Evolutionary conservation across 768 basidiomycete genomes (phyloP), one percentile per base, ranked within the genome.

Genomic region (Mycena indigotica): DNA sequence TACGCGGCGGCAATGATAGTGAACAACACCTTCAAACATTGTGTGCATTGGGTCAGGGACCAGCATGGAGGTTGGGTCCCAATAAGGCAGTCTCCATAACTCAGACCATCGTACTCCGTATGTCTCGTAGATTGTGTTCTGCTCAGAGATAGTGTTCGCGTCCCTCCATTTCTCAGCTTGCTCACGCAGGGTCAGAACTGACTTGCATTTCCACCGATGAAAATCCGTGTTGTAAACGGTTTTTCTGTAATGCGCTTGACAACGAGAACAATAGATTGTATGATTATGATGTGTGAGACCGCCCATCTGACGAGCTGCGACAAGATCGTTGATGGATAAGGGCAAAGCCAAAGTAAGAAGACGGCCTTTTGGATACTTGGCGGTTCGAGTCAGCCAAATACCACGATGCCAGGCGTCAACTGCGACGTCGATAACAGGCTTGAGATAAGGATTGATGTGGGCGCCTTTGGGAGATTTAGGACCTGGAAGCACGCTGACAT

Each of bases 41-140:
- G 59, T 64, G 53, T 74, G 73, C 72, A 74, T 73, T 1, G 69
- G 55, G 39, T 73, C 69, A n/a, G 72, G 55, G 19, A 70, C 60
- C 4, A 63, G 58, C 58, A 65, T 65, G 3, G 57, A 51, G 2
- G 61, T 51, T 0, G 72, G 67, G 39, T 70, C 58, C 54, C 64
- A 74, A 48, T 73, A 72, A 1, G 69, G 65, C 0, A 73, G 60
- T 0, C 68, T 58, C 39, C 64, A 57, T 4, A 68, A 50, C 50
- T 64, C 60, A 3, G 64, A 69, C 65, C 66, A 72, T 10, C 64
- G 65, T 2, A 68, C 55, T 3, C 66, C 67, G 44, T 61, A 41
- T 24, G 45, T 23, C 28, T 54, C 24, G 35, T 50, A 63, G 45
- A 69, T 52, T 16, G 26, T 53, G 13, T 57, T 59, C 3, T 63